Conservation (phyloP, 176 grass and related monocot genomes). For the Melocanna baccifera region DNA sequence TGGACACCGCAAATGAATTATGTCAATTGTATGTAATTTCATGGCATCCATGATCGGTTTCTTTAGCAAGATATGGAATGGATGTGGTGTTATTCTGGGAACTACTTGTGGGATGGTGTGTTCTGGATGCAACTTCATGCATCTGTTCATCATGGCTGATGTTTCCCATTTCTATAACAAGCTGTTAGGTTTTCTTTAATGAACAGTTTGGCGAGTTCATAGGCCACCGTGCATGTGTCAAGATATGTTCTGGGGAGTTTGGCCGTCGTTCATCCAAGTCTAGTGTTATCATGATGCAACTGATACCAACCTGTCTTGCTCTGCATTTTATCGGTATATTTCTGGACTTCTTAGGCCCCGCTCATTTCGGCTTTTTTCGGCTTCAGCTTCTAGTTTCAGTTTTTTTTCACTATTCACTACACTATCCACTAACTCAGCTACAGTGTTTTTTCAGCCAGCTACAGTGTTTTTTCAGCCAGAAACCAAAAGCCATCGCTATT, state of each 20-base stretch:
- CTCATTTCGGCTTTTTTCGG: no score
- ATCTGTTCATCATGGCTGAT: slow-evolving; percentile 26
- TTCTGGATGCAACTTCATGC: background rate
- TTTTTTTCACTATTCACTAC: no score
- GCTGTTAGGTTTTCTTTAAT: slow-evolving; percentile 28
- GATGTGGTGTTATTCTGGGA: slow-evolving; percentile 4
- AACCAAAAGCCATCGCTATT: no score
- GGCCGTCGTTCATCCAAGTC: slow-evolving; percentile 5
- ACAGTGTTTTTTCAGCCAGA: no score
- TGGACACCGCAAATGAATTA: background rate
- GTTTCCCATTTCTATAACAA: background rate
- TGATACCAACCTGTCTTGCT: slow-evolving; percentile 11
- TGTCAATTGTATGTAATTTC: background rate
- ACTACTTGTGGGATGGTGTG: slow-evolving; percentile 3
- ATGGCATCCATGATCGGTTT: slow-evolving; percentile 25
- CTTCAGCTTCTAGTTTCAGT: no score
- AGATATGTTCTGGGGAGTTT: slow-evolving; percentile 27
- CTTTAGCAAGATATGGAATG: background rate
- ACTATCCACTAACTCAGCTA: no score
- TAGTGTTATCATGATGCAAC: background rate
- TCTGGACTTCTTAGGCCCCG: background rate
- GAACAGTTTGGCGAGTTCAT: background rate
- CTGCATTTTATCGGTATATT: background rate
- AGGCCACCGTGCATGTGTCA: slow-evolving; percentile 5
- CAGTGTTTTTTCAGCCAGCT: no score